Base-by-base conservation (phyloP, 2,329 filamentous ascomycete genomes). In the Neopestalotiopsis clavispora region DNA sequence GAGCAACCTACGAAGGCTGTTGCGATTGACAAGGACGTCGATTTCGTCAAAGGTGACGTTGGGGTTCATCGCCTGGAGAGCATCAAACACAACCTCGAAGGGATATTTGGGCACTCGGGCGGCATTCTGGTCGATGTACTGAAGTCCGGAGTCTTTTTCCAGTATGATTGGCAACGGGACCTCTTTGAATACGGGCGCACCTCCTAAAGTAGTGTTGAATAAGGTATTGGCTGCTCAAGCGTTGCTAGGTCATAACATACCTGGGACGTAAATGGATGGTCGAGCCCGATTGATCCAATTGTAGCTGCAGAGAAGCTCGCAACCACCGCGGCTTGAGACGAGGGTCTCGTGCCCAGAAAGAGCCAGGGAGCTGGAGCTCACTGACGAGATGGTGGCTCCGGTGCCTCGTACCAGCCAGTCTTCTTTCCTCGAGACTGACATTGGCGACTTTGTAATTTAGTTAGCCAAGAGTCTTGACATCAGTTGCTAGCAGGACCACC, bases 11-110 rank as follows among this genome's bases (percentile, higher is more conserved):
- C 65, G 67, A 20, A 77, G 72, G 62, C 69, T 71, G 52, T 72
- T 76, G 4, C 77, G 74, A 62, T 78, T 78, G 38, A 73, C 67
- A 4, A 80, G 65, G 4, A 80, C 34, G 40, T 80, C 77, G 28
- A 79, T 65, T 3, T 75, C 67, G 62, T 73, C 69, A 30, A 80
- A 79, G 23, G 66, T 69, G 62, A 70, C 69, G 1, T 20, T 23
- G 0, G 74, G 74, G 6, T 71, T 74, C 74, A 75, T 75, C 17
- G 67, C 28, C 4, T 67, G 68, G 6, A 74, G 69, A 58, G 77
- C 77, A n/a, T 72, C 67, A 49, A 80, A 77, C 13, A 78, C 65
- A 4, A 74, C 70, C 42, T 78, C 72, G 65, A 78, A 80, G 1
- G 75, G 74, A 28, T 71, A 75, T 13, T 66, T 20, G 1, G 74